Evolutionary conservation across 805 yeast genomes (phyloP), one percentile per base, ranked within the genome.

Genomic region (Tetrapisispora iriomotensis): DNA sequence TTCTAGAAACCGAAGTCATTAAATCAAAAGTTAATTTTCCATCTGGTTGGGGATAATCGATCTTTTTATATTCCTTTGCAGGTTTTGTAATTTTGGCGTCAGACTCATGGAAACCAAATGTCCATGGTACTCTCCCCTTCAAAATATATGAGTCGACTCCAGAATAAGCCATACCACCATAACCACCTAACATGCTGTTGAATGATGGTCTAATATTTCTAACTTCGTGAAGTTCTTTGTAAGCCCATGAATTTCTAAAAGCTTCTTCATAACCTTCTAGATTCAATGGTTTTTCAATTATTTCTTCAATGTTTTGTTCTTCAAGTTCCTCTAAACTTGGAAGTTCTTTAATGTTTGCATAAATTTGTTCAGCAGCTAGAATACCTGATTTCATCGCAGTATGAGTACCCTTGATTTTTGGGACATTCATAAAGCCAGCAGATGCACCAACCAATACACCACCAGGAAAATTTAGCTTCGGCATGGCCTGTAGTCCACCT

Each of bases 381-480:
- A 92, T 79, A 24, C 97, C 98, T 8, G 92, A 72, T 62, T 92
- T 92, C 77, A 92, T 85, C 1, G 99, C 97, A 1, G 96, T 90
- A 60, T 92, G 99, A 0, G 96, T 80, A 13, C 99, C 99, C 65
- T 92, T 92, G 54, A 92, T 84, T 61, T 90, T 92, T 38, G 98
- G 96, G 32, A 92, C 97, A 58, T 92, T 92, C 76, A 92, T 74
- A 61, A 92, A 90, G 1, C 98, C 98, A 3, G 98, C 98, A 41
- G 94, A 68, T 41, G 94, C 92, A 24, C 99, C 99, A 29, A 92
- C 90, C 22, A 92, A 65, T 8, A 87, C 80, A 38, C 98, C 99
- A 37, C 99, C 99, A 2, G 97, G 97, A 73, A 92, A 92, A 48
- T 79, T 68, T 40, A 92, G 69, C 56, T 79, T 75, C 19, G 99